Percentiles rank a stretch among this genome's conserved stretches.
phyloP scores from a whole-genome alignment of 495 filamentous ascomycete species.

The Tuber magnatum region DNA sequence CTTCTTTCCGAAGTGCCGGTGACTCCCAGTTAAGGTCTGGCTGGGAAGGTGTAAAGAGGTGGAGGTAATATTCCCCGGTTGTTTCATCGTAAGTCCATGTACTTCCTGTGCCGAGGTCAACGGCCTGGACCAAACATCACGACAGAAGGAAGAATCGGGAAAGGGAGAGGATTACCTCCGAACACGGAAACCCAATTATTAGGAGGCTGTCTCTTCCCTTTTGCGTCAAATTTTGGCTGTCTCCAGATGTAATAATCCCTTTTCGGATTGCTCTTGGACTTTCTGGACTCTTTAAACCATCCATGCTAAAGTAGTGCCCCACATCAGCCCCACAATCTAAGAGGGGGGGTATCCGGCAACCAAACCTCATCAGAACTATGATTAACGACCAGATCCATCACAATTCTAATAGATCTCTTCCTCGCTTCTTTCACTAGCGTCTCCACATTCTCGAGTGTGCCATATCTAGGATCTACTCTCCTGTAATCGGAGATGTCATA shows the following conservation, averaged over 20 bases:
- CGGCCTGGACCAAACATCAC: not conserved
- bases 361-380: conserved; percentile 59
- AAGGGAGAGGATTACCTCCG: conserved; percentile 44
- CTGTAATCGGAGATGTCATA: conserved; percentile 65
- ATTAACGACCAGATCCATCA: conserved; percentile 70
- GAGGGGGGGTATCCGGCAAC: conserved; percentile 1
- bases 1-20: conserved; percentile 53
- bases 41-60: conserved; percentile 58
- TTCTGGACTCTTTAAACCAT: conserved; percentile 65
- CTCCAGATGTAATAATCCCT: conserved; percentile 72
- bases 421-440: conserved; percentile 52
- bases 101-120: conserved; percentile 42
- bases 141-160: not conserved
- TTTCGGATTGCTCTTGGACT: conserved; percentile 55
- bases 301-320: conserved; percentile 47
- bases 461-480: conserved; percentile 55
- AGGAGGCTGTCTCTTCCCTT: conserved; percentile 58
- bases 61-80: conserved; percentile 63
- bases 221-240: conserved; percentile 50
- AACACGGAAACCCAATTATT: conserved; percentile 63
- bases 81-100: conserved; percentile 61
- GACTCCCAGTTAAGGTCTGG: conserved; percentile 75
- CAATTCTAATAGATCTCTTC: conserved; percentile 57
- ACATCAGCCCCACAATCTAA: not conserved
- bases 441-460: conserved; percentile 61